Evolutionary conservation across 169 alveolate genomes (phyloP), one percentile per base, ranked within the genome.

Genomic region (Plasmodium blacklocki): DNA sequence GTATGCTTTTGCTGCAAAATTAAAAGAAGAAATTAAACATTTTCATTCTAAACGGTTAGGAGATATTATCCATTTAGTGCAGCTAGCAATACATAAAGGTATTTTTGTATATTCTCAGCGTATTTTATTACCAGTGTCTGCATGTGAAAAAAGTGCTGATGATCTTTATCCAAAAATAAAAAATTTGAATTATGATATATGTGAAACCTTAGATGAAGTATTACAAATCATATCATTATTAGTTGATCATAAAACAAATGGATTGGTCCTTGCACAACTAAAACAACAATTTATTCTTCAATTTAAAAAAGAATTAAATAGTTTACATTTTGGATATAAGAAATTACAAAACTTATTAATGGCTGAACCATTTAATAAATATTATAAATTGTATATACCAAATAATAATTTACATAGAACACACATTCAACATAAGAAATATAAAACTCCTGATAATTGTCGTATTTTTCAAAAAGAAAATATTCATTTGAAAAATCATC

Each of bases 91-190:
- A 59, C 93, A 94, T 76, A 88, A 92, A 62, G 96, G 96, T 11
- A 74, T 94, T 26, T 94, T 94, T 89, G 96, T 94, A 2, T 94
- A 94, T 21, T 92, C 96, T 0, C 96, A 94, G 52, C 70, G 96
- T n/a, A 94, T 94, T 2, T 87, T 94, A 12, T 88, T 94, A 6
- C 96, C 96, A 4, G 94, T 94, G 1, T 67, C 96, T 5, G 96
- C 96, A 14, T 94, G 96, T 60, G 95, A 92, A 88, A 94, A 92
- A 64, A 94, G 95, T 45, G 96, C 96, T n/a, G 94, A 94, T 49
- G 96, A 94, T 67, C 43, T 94, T 32, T 94, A 92, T 60, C 96
- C 96, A 0, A 75, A 92, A 60, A 47, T 88, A 43, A 94, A 92
- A 88, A 92, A 87, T 52, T 63, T 73, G 8, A 66, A 91, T 15